phyloP scores from a whole-genome alignment of 768 basidiomycete species.

The Termitomyces sp. region DNA sequence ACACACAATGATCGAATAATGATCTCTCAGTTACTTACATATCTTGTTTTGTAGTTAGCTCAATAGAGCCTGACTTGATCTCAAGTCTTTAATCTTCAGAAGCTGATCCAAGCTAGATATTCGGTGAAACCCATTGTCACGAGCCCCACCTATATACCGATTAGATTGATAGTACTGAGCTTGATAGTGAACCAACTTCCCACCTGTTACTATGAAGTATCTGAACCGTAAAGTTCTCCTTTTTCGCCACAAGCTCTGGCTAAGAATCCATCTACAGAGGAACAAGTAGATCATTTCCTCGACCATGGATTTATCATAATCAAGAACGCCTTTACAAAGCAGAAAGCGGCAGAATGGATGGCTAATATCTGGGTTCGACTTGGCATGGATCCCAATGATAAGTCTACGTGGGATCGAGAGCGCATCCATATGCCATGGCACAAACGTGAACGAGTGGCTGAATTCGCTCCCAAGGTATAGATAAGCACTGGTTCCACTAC shows the following conservation, averaged over 20 bases:
- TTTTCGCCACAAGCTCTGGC: not conserved
- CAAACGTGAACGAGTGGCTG: constrained; percentile 39
- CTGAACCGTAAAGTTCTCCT: constrained; percentile 28
- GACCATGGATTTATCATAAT: constrained; percentile 53
- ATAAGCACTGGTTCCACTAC: not conserved
- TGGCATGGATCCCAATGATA: constrained; percentile 49
- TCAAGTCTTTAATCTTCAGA: not conserved
- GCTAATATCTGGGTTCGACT: constrained; percentile 50
- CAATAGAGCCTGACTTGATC: not conserved
- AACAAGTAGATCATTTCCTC: constrained; percentile 52
- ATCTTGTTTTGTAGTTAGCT: not conserved
- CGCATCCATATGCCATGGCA: constrained; percentile 56
- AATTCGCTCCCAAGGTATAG: constrained; percentile 50
- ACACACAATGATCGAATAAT: not conserved
- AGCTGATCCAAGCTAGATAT: too few species aligned
- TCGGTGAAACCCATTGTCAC: not conserved
- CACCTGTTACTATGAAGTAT: constrained; percentile 19
- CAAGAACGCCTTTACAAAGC: constrained; percentile 48
- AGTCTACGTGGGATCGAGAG: constrained; percentile 50
- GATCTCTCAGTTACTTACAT: not conserved
- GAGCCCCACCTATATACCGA: not conserved
- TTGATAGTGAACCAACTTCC: not conserved
- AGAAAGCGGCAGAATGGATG: constrained; percentile 47
- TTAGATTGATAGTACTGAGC: not conserved
- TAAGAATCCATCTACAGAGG: constrained; percentile 25